Evolutionary conservation across 2,329 filamentous ascomycete genomes (phyloP).

Genomic region (Madurella mycetomatis): DNA sequence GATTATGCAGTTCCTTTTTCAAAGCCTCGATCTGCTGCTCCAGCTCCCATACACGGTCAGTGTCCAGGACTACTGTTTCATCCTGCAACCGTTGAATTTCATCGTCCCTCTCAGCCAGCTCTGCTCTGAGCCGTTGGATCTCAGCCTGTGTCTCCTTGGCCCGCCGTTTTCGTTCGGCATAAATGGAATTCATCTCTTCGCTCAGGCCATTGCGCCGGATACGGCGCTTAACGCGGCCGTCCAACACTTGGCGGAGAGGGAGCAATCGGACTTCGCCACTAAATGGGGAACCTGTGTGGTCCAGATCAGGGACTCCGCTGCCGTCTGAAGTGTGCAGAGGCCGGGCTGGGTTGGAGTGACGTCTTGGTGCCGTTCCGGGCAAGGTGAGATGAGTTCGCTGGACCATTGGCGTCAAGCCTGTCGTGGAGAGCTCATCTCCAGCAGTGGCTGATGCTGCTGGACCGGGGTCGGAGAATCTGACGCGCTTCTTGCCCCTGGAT

Average conservation of each 20-base stretch:
- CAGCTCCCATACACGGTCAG: conserved; percentile 36
- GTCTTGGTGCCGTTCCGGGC: conserved; percentile 31
- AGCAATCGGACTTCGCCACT: conserved; percentile 42
- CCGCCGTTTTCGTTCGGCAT: conserved; percentile 42
- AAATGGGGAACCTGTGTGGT: conserved; percentile 12
- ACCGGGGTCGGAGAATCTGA: conserved; percentile 58
- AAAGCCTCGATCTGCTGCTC: conserved; percentile 35
- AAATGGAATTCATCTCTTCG: conserved; percentile 53
- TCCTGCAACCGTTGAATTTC: conserved; percentile 51
- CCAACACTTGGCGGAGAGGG: conserved; percentile 51
- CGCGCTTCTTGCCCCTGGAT: conserved; percentile 40
- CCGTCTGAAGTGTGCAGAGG: conserved; percentile 7
- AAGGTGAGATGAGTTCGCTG: conserved; percentile 44
- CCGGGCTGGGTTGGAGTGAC: conserved; percentile 42
- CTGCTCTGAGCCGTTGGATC: conserved; percentile 43
- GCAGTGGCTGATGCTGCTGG: conserved; percentile 29
- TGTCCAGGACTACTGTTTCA: conserved; percentile 47
- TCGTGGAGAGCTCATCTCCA: conserved; percentile 37
- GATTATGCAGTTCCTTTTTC: conserved; percentile 28
- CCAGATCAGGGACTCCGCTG: conserved; percentile 15
- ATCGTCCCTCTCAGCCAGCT: conserved; percentile 47
- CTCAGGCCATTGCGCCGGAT: conserved; percentile 53
- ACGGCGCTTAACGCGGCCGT: conserved; percentile 54
- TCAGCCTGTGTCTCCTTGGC: conserved; percentile 41
- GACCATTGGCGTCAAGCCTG: conserved; percentile 57